Conservation (phyloP, 23 red algal genomes). For the Agarophyton chilense region DNA sequence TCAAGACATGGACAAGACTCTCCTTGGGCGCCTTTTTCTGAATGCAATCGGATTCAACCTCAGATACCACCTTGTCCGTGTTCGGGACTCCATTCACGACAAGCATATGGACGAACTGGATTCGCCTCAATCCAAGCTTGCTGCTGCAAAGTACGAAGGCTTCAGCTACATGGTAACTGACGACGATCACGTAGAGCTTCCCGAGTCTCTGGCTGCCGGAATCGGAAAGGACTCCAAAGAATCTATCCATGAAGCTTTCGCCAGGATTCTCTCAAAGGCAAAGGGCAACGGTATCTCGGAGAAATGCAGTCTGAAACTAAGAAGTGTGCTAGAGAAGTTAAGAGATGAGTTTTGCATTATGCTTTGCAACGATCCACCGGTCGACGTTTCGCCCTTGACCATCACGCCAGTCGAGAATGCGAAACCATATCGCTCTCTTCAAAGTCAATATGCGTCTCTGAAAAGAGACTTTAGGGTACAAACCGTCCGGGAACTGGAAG, state of each 20-base stretch:
- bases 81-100: too few species aligned
- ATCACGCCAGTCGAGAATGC: background rate
- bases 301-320: background rate
- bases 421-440: background rate
- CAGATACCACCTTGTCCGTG: too few species aligned
- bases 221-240: conserved; percentile 9
- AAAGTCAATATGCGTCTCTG: conserved; percentile 6
- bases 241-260: conserved; percentile 36
- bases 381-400: background rate
- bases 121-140: background rate
- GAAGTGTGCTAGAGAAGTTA: background rate
- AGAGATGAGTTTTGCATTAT: conserved; percentile 37
- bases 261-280: background rate
- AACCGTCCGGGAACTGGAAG: conserved; percentile 37
- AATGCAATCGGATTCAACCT: too few species aligned
- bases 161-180: background rate
- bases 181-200: conserved; percentile 25
- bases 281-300: conserved; percentile 6
- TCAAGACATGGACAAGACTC: conserved; percentile 1
- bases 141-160: background rate
- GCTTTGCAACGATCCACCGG: background rate
- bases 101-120: too few species aligned
- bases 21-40: too few species aligned
- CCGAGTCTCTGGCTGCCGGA: conserved; percentile 1
- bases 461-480: conserved; percentile 18